Base-by-base conservation (phyloP, 2,329 filamentous ascomycete genomes). In the Helminthosporium solani region DNA sequence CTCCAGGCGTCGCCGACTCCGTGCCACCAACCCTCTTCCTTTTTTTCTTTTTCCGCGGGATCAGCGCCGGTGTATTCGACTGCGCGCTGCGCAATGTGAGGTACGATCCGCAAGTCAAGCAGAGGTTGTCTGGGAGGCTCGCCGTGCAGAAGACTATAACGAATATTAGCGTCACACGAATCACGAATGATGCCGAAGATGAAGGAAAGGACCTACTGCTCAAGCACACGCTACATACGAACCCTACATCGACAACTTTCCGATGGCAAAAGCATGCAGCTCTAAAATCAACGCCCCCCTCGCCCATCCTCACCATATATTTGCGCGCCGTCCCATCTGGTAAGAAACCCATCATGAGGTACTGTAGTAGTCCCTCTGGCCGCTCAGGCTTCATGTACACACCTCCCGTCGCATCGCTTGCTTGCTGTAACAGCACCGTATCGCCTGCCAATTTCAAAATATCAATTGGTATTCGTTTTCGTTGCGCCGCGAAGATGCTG, bases 191-290 rank as follows among this genome's bases (percentile, higher is more conserved):
- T n/a, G n/a, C n/a, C 5, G 6, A 33, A 33, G 19, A n/a, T 23
- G 38, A n/a, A 21, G 12, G n/a, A 19, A 12, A n/a, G 12, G 23
- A 71, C 75, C 61, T 71, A 81, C 78, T 99, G 70, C 89, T 95
- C 35, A 99, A 76, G 66, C 94, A 99, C 58, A 99, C 90, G 50
- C 89, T 95, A 75, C 94, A 99, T 30, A 99, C 92, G 67, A 89
- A 99, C 7, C 91, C 94, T 1, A 91, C 83, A 70, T 96, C 90
- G 34, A 99, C 86, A 16, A 97, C 90, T 28, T 83, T 83, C 40
- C 92, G 81, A 72, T 99, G 94, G 68, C 94, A 99, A 74, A 99
- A 99, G 68, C 94, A 99, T 3, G 94, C 94, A n/a, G 95, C 92
- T 34, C 94, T 84, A 68, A 99, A 99, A 72, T 99, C 95, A 34